A percentile compares a stretch with the other conserved stretches of the same genome.
These are phyloP conservation scores for Papiliotrema laurentii DNA, from an alignment of 1,284 basidiomycete genomes.

Conservation along the genomic window DNA sequence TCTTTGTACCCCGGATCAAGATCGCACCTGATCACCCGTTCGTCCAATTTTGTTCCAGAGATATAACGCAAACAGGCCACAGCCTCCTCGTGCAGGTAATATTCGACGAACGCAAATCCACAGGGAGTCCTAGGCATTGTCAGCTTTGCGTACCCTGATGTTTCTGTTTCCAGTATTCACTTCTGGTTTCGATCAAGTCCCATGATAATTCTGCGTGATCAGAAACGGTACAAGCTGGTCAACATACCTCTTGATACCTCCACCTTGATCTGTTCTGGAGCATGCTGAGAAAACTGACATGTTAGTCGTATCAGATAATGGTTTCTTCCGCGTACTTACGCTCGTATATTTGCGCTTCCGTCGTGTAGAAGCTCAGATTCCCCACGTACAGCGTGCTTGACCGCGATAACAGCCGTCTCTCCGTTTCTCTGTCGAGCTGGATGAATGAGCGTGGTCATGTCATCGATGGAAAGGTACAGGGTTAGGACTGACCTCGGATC, in stretches of 20 bases:
- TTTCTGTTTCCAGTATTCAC: slow-evolving; percentile 46
- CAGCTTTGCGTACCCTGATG: slow-evolving; percentile 1
- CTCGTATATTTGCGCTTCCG: slow-evolving; percentile 99
- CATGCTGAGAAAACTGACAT: slow-evolving; percentile 82
- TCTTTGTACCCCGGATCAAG: slow-evolving; percentile 97
- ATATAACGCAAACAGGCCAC: slow-evolving; percentile 89
- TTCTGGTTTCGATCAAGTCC: slow-evolving; percentile 93
- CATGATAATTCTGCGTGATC: slow-evolving; percentile 74
- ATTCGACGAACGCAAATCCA: slow-evolving; percentile 99
- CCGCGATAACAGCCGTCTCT: slow-evolving; percentile 50
- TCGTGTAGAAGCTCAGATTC: slow-evolving; percentile 95
- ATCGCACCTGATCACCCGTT: slow-evolving; percentile 96
- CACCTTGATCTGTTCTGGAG: slow-evolving; percentile 80
- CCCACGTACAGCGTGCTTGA: slow-evolving; percentile 71
- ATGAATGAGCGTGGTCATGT: slow-evolving; percentile 4
- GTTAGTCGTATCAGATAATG: slow-evolving; percentile 5
- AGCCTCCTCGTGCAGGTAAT: slow-evolving; percentile 92
- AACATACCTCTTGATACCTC: slow-evolving; percentile 77
- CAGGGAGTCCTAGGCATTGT: slow-evolving; percentile 79
- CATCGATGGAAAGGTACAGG: background rate
- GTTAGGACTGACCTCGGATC: slow-evolving; percentile 56
- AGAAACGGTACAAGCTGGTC: background rate
- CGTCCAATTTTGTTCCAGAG: slow-evolving; percentile 97
- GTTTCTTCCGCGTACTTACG: slow-evolving; percentile 30
- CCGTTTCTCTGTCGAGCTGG: slow-evolving; percentile 47